Evolutionary conservation across 2,329 filamentous ascomycete species (phyloP), one percentile per base, ranked within the genome.

Genomic region (Ceratocystis cacaofunesta): DNA sequence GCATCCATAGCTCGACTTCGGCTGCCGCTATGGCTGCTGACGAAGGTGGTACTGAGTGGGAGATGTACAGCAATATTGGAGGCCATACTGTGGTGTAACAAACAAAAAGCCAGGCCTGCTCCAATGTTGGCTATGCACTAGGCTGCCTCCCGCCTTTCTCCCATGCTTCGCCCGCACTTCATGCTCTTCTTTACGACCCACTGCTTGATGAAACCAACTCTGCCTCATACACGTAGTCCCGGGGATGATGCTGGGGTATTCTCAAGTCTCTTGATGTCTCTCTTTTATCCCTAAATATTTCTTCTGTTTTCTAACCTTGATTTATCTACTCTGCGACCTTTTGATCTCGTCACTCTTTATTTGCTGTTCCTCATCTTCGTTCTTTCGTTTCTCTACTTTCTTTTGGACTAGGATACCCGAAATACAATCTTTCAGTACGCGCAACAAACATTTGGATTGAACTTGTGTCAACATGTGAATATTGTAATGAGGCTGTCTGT

Each of bases 41-140:
- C 41, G 69, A 70, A 22, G 70, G 69, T 36, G 70, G 73, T 65
- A 72, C 75, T 2, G 75, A 75, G 3, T 80, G 77, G 78, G 78
- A 77, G 68, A 76, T 79, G 70, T 80, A 78, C 67, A 72, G 74
- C 32, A 76, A 78, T 12, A 70, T 80, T 3, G 78, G 78, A 43
- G 78, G 78, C 5, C 60, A 65, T 30, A 67, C 60, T 5, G 63
- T 61, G 17, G 41, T 64, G 52, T 65, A 46, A 67, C 36, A 41
- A 41, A 36, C 32, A 10, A 41, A 12, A 3, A 41, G 1, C 10
- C 10, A 12, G 36, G 36, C 10, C 36, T 12, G 36, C 36, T 41
- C 36, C 3, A 41, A 41, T 41, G 8, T 41, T 41, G 36, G 10
- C 36, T 41, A 41, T 41, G 36, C 36, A 41, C 36, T 41, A 12